These are phyloP conservation scores for Paulinella micropora DNA, from an alignment of 78 protist species.

Conservation along the genomic window DNA sequence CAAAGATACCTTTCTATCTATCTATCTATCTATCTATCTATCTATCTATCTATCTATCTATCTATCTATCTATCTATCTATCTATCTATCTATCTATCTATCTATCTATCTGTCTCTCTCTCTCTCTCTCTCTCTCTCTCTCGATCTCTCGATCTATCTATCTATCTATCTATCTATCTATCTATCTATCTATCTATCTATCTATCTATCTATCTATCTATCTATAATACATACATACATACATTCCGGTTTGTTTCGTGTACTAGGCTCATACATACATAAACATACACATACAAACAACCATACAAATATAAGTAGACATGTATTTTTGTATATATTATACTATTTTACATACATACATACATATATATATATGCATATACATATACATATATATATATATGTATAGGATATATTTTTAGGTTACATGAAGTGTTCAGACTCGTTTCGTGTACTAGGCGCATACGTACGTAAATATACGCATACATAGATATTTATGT, in stretches of 20 bases:
- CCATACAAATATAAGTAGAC: neutral
- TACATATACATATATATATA: neutral
- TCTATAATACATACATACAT: neutral
- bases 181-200: neutral
- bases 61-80: neutral
- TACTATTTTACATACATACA: neutral
- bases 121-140: neutral
- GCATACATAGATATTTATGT: neutral
- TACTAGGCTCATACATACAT: neutral
- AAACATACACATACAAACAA: neutral
- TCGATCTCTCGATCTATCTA: neutral
- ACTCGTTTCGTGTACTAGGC: too few species aligned
- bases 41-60: neutral
- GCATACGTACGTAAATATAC: too few species aligned
- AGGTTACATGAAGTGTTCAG: too few species aligned
- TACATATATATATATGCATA: neutral
- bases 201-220: neutral
- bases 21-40: neutral
- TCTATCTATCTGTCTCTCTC: neutral
- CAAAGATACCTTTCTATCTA: neutral
- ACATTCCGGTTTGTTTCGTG: neutral
- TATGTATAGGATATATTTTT: too few species aligned
- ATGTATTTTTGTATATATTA: neutral
- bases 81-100: neutral
- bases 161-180: neutral